phyloP scores from a whole-genome alignment of 2,329 filamentous ascomycete genomes.

The Aureobasidium sp. region DNA sequence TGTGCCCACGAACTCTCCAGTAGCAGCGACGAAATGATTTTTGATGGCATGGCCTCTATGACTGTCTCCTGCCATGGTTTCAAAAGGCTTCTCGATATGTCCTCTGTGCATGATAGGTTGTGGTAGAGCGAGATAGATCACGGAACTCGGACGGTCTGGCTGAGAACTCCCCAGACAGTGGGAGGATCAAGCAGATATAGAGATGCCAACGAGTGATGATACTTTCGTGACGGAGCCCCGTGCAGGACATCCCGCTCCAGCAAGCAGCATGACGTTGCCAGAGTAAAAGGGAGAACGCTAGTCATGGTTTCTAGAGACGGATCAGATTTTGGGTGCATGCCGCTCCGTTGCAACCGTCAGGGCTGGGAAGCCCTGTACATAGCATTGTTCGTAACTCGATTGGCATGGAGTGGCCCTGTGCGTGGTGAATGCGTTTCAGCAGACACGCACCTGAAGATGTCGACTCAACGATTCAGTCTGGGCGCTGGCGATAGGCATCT shows the following conservation, averaged over 20 bases:
- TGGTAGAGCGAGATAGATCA: background rate
- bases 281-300: background rate
- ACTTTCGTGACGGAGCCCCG: background rate
- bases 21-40: constrained; percentile 16
- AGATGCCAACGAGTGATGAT: background rate
- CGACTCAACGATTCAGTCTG: background rate
- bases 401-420: background rate
- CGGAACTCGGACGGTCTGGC: background rate
- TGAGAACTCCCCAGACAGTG: background rate
- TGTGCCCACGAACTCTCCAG: constrained; percentile 28
- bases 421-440: background rate
- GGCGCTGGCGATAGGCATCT: background rate
- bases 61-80: constrained; percentile 1
- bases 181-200: background rate
- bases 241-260: background rate
- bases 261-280: constrained; percentile 6
- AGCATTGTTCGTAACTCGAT: background rate
- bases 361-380: background rate
- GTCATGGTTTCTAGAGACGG: background rate
- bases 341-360: background rate
- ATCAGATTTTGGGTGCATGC: background rate
- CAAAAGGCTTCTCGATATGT: constrained; percentile 7
- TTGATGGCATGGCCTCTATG: background rate
- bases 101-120: background rate
- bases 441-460: background rate